These are phyloP conservation scores for Aureobasidium melanogenum DNA, from an alignment of 2,329 filamentous ascomycete genomes.

Conservation along the genomic window DNA sequence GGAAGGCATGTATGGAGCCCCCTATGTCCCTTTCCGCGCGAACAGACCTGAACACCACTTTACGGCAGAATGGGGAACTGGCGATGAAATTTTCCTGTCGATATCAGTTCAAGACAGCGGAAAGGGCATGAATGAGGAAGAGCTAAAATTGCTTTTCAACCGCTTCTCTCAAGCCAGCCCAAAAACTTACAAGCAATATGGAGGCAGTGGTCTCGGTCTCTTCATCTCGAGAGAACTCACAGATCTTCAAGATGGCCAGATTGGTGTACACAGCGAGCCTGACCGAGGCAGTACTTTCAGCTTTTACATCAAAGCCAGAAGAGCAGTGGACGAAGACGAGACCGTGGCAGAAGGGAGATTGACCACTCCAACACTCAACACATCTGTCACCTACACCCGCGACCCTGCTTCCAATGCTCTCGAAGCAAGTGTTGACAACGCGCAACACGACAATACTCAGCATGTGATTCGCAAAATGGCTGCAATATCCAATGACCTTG, in stretches of 20 bases:
- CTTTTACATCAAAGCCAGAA: conserved; percentile 56
- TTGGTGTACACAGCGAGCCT: conserved; percentile 51
- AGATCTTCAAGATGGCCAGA: conserved; percentile 59
- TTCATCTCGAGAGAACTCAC: conserved; percentile 60
- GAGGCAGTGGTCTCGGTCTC: conserved; percentile 58
- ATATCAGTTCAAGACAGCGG: conserved; percentile 30
- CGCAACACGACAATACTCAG: neutral
- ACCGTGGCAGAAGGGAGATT: neutral
- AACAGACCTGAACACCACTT: conserved; percentile 13
- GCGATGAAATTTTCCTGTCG: conserved; percentile 28
- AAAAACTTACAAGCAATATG: conserved; percentile 58
- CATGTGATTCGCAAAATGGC: neutral
- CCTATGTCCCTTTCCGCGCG: conserved; percentile 21
- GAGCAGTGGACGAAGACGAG: conserved; percentile 15
- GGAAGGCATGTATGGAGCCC: conserved; percentile 24
- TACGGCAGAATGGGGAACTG: conserved; percentile 26
- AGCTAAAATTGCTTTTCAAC: conserved; percentile 47
- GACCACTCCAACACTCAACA: neutral
- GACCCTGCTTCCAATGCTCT: neutral
- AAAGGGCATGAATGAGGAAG: conserved; percentile 26
- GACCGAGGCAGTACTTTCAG: conserved; percentile 56
- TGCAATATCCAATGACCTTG: neutral
- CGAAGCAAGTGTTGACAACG: neutral
- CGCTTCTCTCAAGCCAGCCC: conserved; percentile 61
- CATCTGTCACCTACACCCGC: neutral